Evolutionary conservation across 2,329 filamentous ascomycete genomes (phyloP), one percentile per base, ranked within the genome.

Genomic region (Boeremia lycopersici): DNA sequence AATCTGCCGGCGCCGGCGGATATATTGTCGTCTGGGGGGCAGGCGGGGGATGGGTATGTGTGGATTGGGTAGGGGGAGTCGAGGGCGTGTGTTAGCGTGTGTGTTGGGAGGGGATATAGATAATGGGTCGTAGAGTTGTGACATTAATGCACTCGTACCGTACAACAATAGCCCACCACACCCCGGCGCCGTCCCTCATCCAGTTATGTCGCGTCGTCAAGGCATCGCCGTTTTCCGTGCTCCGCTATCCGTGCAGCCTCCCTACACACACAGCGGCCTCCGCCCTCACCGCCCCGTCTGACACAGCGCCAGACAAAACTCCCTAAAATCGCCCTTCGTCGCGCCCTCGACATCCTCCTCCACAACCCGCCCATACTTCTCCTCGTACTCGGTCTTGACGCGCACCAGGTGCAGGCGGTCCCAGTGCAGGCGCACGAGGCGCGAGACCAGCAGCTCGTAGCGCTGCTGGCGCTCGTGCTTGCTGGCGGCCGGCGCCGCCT

Each of bases 381-480:
- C 86, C 52, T 85, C 82, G 75, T 92, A 99, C 59, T 92, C 90
- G 29, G 78, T 77, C 81, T 96, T 96, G 48, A 98, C 86, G 17
- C 84, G 83, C 55, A 87, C 84, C 77, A 98, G 82, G 75, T 98
- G 93, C 60, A 84, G 77, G 4, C 89, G 84, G 69, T 98, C 93
- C 95, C 95, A 98, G 76, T 98, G 95, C 74, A 93, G 86, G 29
- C 95, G 84, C 38, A 97, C 90, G 1, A 98, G 82, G 1, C 95
- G 84, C 3, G 89, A 93, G 60, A 96, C 96, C 45, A 99, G 85
- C 43, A 97, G 79, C 73, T 97, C 93, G 40, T 90, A 89, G 28
- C 93, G 86, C 60, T 93, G 81, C 48, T 84, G 73, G 29, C 71
- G 69, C 23, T 75, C 72, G 43, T 75, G 73, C 40, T 74, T 74